Evolutionary conservation across 148 eudicot genomes (phyloP).

Genomic region (Simmondsia chinensis): DNA sequence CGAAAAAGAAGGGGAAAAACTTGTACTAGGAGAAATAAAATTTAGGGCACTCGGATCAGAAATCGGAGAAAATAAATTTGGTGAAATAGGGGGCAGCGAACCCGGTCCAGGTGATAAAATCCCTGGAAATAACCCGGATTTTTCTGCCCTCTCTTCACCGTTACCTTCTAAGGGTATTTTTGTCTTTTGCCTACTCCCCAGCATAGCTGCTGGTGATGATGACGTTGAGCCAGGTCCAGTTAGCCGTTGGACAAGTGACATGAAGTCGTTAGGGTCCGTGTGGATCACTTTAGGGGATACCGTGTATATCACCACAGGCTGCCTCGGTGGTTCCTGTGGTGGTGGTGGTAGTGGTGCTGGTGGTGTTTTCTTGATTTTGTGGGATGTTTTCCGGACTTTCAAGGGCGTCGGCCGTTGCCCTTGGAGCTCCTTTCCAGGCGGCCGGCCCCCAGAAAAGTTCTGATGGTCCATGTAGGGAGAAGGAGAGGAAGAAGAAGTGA

Average conservation of each 20-base stretch:
- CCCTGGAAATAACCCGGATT: constrained; percentile 38
- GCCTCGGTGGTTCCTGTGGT: constrained; percentile 26
- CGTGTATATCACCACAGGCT: constrained; percentile 76
- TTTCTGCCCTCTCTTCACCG: constrained; percentile 11
- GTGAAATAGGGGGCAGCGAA: constrained; percentile 49
- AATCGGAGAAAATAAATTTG: constrained; percentile 51
- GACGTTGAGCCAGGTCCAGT: constrained; percentile 44
- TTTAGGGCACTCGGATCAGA: constrained; percentile 33
- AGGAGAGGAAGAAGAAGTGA: neutral
- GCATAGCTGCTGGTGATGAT: constrained; percentile 44
- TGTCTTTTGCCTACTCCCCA: constrained; percentile 53
- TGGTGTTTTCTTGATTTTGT: constrained; percentile 72
- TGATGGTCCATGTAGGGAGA: constrained; percentile 7
- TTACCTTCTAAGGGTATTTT: constrained; percentile 27
- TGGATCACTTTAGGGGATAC: constrained; percentile 92
- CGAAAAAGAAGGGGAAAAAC: constrained; percentile 50
- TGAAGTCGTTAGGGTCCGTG: constrained; percentile 71
- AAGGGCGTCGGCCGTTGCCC: constrained; percentile 77
- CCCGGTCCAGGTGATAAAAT: constrained; percentile 75
- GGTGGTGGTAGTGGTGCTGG: constrained; percentile 24
- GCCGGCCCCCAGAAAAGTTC: constrained; percentile 27
- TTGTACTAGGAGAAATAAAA: constrained; percentile 46
- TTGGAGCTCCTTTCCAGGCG: constrained; percentile 56
- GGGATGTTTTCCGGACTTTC: constrained; percentile 67
- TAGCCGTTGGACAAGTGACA: constrained; percentile 74